Conservation (phyloP, 176 grass and related monocot species). For the Oryza brachyantha region DNA sequence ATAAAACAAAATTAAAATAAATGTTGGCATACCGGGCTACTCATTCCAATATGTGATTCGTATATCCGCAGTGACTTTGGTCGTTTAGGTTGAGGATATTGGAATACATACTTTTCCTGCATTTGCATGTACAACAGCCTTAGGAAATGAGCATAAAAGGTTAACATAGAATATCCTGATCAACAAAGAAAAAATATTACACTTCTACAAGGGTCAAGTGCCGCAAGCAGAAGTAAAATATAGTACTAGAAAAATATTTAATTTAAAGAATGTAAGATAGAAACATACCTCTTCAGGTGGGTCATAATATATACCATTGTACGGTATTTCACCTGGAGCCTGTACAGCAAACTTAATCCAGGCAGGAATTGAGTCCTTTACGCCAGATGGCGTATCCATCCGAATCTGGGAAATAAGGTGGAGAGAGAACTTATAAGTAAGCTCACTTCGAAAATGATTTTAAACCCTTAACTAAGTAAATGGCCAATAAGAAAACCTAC, state of each 20-base stretch:
- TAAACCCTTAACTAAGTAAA: neutral
- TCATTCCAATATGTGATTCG: slow-evolving; percentile 97
- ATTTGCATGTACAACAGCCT: slow-evolving; percentile 29
- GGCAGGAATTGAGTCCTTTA: slow-evolving; percentile 98
- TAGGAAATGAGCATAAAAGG: neutral
- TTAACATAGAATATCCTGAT: neutral
- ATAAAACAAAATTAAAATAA: neutral
- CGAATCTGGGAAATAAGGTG: slow-evolving; percentile 52
- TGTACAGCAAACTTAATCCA: slow-evolving; percentile 97
- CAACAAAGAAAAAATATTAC: neutral
- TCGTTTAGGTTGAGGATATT: slow-evolving; percentile 85
- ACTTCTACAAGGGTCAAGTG: slow-evolving; percentile 12
- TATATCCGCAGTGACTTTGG: slow-evolving; percentile 91
- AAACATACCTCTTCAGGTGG: slow-evolving; percentile 73
- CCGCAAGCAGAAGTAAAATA: slow-evolving; percentile 32
- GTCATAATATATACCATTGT: slow-evolving; percentile 97
- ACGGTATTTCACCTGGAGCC: slow-evolving; percentile 77
- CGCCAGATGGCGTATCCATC: slow-evolving; percentile 92
- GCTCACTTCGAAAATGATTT: slow-evolving; percentile 14
- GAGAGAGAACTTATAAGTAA: neutral
- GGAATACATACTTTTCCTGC: slow-evolving; percentile 89
- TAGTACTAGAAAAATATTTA: slow-evolving; percentile 40
- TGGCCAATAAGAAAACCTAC: slow-evolving; percentile 32
- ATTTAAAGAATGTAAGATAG: slow-evolving; percentile 33
- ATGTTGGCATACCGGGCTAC: slow-evolving; percentile 64